Base-by-base conservation (phyloP, 768 basidiomycete species). In the Rhodotorula paludigena region DNA sequence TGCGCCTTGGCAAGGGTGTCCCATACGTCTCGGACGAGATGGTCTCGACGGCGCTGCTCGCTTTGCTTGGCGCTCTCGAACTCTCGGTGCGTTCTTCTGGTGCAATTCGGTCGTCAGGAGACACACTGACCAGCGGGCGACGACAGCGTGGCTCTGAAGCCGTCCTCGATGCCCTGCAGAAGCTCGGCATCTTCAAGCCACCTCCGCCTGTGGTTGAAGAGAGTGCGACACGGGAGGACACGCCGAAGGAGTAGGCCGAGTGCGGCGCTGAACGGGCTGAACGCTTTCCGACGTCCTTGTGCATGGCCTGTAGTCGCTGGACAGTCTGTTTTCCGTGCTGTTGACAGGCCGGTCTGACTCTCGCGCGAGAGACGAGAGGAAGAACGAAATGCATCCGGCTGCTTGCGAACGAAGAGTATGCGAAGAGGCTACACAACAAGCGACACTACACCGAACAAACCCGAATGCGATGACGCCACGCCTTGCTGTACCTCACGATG, bases 1-100 rank as follows among this genome's bases (percentile, higher is more conserved):
- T 63, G 14, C 30, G 62, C 23, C 10, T 57, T 6, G 62, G 23
- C 21, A 36, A 38, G 21, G 47, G 55, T 21, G 30, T 23, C 2
- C 21, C 44, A 2, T 38, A 28, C 54, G 32, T 63, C 14, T 48
- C 45, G 14, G 62, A 63, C n/a, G 36, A 32, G 8, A 63, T 63
- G 62, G 21, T 4, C 38, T 28, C 54, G 36, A 20, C 15, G 10
- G 36, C 28, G 2, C 23, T 63, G 14, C 2, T 32, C 5, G 62
- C 45, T 0, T 47, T 63, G 2, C 28, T 63, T 23, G 62, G 62
- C 5, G 54, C 45, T 0, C 28, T 63, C 12, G 28, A 57, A 6
- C 45, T 56, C 20, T 2, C 62, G 20, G 62, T 63, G 3, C 47
- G 47, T 57, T 4, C 23, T n/a, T 9, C 58, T n/a, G n/a, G n/a